Evolutionary conservation across 768 basidiomycete species (phyloP), one percentile per base, ranked within the genome.

Genomic region (Nidula microcarpa): DNA sequence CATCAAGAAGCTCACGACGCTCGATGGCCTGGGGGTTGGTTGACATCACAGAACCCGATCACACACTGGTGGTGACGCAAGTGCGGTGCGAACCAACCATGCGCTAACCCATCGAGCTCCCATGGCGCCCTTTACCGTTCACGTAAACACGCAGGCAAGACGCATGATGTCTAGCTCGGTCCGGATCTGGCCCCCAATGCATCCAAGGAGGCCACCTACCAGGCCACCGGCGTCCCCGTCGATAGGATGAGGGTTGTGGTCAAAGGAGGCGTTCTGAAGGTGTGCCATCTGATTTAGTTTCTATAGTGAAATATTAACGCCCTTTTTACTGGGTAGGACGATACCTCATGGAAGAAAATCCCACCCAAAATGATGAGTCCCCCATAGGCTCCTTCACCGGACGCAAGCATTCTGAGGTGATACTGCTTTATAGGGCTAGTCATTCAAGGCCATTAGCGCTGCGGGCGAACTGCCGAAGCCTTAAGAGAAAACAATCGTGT

Each of bases 201-300:
- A 11, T 95, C 98, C 80, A 98, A 97, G 68, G 83, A 92, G 56
- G 76, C 83, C 4, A 76, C 98, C 34, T 90, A 89, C 62, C 79
- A 86, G 43, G 73, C 77, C 45, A 98, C 94, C 0, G 94, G 93
- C 6, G 88, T 98, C 2, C 94, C 91, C 3, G 69, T 83, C 35
- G 93, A 96, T 64, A 80, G 94, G 47, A 95, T 97, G 92, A 99
- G 98, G 73, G 88, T 98, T 58, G 94, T 97, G 89, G 80, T 95
- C 66, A 98, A 97, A 66, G 90, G 90, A 51, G 90, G 89, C 36
- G 78, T 93, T 51, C 80, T 97, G 62, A 96, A 95, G 82, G 93
- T 91, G 62, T 51, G 75, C 71, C 6, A 8, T 43, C 35, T 18
- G 34, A 47, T 36, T 46, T 37, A 50, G 32, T 13, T 39, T 32